Conservation (phyloP, 2,329 filamentous ascomycete genomes). For the Aspergillus aculeatus region DNA sequence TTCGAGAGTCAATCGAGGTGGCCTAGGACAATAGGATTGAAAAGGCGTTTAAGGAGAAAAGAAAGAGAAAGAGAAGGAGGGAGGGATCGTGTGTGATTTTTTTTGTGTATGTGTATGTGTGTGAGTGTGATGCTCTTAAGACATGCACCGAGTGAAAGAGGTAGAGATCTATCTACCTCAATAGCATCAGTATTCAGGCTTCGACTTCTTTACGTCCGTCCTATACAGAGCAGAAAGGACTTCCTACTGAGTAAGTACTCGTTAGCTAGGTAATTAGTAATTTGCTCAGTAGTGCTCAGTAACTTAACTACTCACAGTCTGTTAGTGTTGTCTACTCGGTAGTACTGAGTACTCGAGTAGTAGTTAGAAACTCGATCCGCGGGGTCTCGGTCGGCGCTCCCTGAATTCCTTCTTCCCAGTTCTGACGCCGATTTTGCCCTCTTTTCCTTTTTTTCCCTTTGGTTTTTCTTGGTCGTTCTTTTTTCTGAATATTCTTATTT, state of each 20-base stretch:
- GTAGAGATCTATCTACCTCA: no score
- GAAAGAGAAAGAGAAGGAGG: neutral
- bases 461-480: constrained; percentile 7
- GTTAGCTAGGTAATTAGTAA: no score
- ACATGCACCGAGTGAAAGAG: no score
- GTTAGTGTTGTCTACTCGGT: no score
- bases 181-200: no score
- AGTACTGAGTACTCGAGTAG: neutral
- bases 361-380: constrained; percentile 12
- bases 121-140: no score
- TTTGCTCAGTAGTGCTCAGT: no score
- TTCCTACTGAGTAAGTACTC: no score
- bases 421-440: constrained; percentile 13
- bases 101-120: neutral
- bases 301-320: no score
- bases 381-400: constrained; percentile 21
- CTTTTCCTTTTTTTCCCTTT: constrained; percentile 11
- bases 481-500: constrained; percentile 10
- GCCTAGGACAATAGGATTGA: neutral
- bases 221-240: no score
- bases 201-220: no score
- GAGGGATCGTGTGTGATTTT: neutral
- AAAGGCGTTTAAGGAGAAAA: constrained; percentile 3
- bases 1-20: neutral
- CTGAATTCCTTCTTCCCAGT: constrained; percentile 22